Evolutionary conservation across 352 stramenopile genomes (phyloP), one percentile per base, ranked within the genome.

Genomic region (Phytophthora pini): DNA sequence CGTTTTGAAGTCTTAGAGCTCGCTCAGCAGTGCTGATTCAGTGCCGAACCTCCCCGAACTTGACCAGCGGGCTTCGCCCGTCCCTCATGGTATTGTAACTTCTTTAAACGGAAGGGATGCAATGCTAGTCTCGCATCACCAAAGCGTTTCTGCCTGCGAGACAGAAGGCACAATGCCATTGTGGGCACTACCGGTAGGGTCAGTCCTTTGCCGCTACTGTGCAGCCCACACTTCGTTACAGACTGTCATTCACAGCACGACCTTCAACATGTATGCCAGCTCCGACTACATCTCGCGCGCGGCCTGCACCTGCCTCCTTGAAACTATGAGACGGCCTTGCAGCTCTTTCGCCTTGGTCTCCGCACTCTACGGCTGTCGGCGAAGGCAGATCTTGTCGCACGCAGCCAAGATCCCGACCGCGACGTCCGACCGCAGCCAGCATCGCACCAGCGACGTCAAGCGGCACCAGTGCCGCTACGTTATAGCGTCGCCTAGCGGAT

Each of bases 351-450:
- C 20, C 22, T 32, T 9, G 4, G 43, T 15, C 22, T 49, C 43
- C 22, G 22, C 22, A 8, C 43, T 49, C 38, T 20, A 10, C 38
- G n/a, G 12, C 22, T 5, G 49, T 26, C 49, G 20, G 51, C 36
- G 31, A 29, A 12, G 15, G 32, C 32, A 41, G 22, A 38, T 38
- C 50, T 39, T 76, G 65, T 83, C 72, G 34, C 61, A 62, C 31
- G 53, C 49, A 67, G 62, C 58, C 53, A 68, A 36, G 17, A 56
- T 26, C n/a, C 36, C 62, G 34, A 47, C 70, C 29, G 51, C 57
- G 40, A 44, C 56, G 22, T 40, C 54, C 44, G 76, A 54, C 44
- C 26, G 53, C 43, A 40, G 24, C 41, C 40, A 67, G 59, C 59
- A 55, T 49, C 34, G 27, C 34, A 48, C 11, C 36, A 46, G 50